phyloP scores from a whole-genome alignment of 1,284 basidiomycete species.

The Hemileia vastatrix region DNA sequence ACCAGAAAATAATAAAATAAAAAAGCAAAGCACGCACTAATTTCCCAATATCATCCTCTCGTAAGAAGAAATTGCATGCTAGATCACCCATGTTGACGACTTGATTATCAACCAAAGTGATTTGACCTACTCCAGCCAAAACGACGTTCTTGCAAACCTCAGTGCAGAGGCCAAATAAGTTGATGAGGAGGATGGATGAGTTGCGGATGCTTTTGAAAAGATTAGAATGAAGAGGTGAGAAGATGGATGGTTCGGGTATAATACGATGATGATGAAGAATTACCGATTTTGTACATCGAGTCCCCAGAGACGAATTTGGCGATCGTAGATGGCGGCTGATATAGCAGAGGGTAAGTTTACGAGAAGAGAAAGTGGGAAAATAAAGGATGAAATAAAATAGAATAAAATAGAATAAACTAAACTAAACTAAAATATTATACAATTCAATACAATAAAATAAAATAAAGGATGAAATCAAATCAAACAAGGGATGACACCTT shows the following conservation, averaged over 20 bases:
- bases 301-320: constrained; percentile 21
- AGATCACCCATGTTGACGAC: constrained; percentile 60
- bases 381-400: no score
- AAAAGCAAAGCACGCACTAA: neutral
- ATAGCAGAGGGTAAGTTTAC: no score
- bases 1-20: neutral
- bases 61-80: constrained; percentile 83
- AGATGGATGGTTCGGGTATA: neutral
- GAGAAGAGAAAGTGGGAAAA: no score
- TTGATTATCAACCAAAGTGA: constrained; percentile 53
- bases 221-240: no score
- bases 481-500: no score
- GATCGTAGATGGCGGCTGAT: constrained; percentile 18
- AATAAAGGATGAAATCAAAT: no score
- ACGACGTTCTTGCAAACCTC: constrained; percentile 87
- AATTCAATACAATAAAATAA: no score
- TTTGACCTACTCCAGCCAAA: constrained; percentile 52
- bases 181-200: constrained; percentile 70
- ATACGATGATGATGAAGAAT: neutral
- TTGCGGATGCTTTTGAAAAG: no score
- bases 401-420: no score
- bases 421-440: no score
- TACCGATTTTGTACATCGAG: constrained; percentile 21
- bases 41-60: constrained; percentile 75
- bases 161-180: constrained; percentile 75